Evolutionary conservation across 768 basidiomycete genomes (phyloP).

Genomic region (Pleurotus ostreatus): DNA sequence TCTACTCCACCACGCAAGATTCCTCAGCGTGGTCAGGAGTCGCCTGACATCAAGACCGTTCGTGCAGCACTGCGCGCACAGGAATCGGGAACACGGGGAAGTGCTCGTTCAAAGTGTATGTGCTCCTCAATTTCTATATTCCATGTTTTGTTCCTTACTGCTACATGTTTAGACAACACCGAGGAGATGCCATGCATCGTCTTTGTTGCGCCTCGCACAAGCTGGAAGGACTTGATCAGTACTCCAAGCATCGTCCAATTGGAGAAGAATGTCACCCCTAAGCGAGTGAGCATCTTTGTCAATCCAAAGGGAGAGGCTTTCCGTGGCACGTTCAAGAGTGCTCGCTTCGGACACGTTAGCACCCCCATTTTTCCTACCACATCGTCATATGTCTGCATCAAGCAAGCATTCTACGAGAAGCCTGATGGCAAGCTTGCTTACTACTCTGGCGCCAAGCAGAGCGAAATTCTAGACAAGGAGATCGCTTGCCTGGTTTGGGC

Average conservation of each 20-base stretch:
- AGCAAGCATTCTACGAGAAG: conserved; percentile 13
- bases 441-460: conserved; percentile 12
- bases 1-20: background rate
- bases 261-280: background rate
- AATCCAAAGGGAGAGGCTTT: background rate
- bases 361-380: background rate
- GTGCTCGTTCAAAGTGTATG: background rate
- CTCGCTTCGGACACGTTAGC: conserved; percentile 3
- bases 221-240: background rate
- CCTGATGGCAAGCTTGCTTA: background rate
- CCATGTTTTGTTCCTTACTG: background rate
- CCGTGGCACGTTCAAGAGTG: conserved; percentile 1
- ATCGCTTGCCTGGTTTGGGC: conserved; percentile 20
- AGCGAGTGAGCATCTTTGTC: background rate
- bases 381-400: conserved; percentile 8
- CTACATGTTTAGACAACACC: background rate
- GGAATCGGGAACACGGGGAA: background rate
- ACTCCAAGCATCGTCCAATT: background rate
- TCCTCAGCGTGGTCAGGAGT: background rate
- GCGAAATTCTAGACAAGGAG: conserved; percentile 15
- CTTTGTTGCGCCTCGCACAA: background rate
- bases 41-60: background rate
- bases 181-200: background rate
- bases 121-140: background rate
- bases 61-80: background rate